Evolutionary conservation across 331 rosid species (phyloP).

Genomic region (Pyracantha coccinea): DNA sequence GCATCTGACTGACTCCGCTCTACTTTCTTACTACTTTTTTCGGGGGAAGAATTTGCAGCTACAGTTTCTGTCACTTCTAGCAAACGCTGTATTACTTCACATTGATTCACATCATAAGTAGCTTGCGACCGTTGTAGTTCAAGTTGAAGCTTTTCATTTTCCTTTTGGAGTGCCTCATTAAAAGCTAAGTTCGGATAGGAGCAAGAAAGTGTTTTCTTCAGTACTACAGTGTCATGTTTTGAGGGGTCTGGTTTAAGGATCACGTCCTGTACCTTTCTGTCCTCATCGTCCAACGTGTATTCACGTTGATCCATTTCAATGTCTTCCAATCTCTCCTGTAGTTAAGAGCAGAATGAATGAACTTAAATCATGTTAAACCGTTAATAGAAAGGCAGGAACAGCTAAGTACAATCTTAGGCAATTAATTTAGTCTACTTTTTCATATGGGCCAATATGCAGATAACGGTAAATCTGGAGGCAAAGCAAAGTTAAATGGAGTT

Average conservation of each 20-base stretch:
- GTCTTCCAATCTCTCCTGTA: slow-evolving; percentile 85
- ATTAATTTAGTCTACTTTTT: not conserved
- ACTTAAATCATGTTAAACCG: slow-evolving; percentile 3
- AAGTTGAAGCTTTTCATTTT: slow-evolving; percentile 82
- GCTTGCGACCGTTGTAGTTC: slow-evolving; percentile 89
- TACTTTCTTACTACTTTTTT: slow-evolving; percentile 46
- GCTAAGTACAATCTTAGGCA: slow-evolving; percentile 3
- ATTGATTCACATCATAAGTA: slow-evolving; percentile 65
- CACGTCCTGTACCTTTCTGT: slow-evolving; percentile 67
- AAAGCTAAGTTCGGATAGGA: slow-evolving; percentile 86
- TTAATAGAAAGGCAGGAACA: not conserved
- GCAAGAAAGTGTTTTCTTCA: slow-evolving; percentile 89
- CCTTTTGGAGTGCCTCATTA: slow-evolving; percentile 67
- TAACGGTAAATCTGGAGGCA: slow-evolving; percentile 4
- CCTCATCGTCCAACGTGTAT: slow-evolving; percentile 95
- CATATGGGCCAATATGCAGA: not conserved
- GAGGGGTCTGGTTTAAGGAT: slow-evolving; percentile 85
- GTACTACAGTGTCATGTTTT: slow-evolving; percentile 49
- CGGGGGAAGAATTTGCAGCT: slow-evolving; percentile 43
- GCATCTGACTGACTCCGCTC: slow-evolving; percentile 39
- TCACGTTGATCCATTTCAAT: slow-evolving; percentile 89
- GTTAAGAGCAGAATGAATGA: slow-evolving; percentile 10
- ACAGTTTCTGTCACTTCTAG: slow-evolving; percentile 78
- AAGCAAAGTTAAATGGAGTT: not conserved
- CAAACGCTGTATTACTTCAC: slow-evolving; percentile 87